phyloP scores from a whole-genome alignment of 2,329 filamentous ascomycete species.

The Cladosporium sp. region DNA sequence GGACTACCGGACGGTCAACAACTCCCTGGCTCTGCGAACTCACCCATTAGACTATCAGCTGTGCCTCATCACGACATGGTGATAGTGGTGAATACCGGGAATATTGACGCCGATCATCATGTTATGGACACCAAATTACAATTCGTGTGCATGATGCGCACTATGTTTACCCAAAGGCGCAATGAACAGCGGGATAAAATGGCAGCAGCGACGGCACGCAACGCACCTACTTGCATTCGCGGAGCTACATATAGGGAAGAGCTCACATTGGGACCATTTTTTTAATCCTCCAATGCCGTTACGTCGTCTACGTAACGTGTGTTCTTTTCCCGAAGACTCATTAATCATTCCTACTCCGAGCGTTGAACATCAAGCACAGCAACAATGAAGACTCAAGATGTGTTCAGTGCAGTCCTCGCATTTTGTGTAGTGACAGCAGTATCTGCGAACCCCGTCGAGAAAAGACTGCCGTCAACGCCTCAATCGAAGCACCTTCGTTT shows the following conservation, averaged over 20 bases:
- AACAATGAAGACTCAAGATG: neutral
- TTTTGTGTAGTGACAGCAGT: slow-evolving; percentile 1
- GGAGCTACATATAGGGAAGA: neutral
- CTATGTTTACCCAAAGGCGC: neutral
- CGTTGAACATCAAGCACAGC: neutral
- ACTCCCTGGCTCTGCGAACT: neutral
- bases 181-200: neutral
- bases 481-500: slow-evolving; percentile 26
- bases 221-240: neutral
- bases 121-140: neutral
- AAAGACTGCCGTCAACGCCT: slow-evolving; percentile 12
- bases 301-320: neutral
- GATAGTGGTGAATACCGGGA: neutral
- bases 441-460: neutral
- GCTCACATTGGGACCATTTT: neutral
- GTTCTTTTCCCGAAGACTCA: neutral
- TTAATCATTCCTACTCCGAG: neutral
- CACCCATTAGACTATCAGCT: neutral
- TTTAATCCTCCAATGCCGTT: neutral
- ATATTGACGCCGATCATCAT: neutral
- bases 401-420: slow-evolving; percentile 1
- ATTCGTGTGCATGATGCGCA: neutral
- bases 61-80: neutral
- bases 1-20: neutral
- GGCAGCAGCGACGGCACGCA: neutral